These are phyloP conservation scores for Monascus ruber DNA, from an alignment of 2,329 filamentous ascomycete genomes.

Conservation along the genomic window DNA sequence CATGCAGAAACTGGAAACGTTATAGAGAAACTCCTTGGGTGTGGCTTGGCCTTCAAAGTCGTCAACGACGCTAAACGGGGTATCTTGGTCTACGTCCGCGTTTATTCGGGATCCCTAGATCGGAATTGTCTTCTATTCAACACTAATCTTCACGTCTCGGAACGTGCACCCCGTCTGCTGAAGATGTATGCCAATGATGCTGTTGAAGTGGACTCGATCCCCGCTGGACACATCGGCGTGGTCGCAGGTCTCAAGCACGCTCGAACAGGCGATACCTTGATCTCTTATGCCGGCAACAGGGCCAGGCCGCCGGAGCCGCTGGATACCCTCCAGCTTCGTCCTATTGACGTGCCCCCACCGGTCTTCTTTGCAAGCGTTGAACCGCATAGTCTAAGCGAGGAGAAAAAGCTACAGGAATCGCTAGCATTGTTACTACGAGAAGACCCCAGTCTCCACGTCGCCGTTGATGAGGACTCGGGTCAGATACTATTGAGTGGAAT, in stretches of 20 bases:
- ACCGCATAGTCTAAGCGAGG: slow-evolving; percentile 62
- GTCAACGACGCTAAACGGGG: slow-evolving; percentile 78
- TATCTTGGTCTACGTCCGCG: slow-evolving; percentile 79
- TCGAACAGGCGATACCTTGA: slow-evolving; percentile 85
- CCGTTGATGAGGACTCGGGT: slow-evolving; percentile 75
- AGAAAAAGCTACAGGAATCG: slow-evolving; percentile 66
- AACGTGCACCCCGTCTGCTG: slow-evolving; percentile 67
- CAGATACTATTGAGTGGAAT: slow-evolving; percentile 91
- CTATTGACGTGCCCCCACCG: slow-evolving; percentile 80
- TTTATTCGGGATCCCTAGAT: slow-evolving; percentile 73
- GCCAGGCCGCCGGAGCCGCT: slow-evolving; percentile 57
- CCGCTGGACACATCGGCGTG: slow-evolving; percentile 85
- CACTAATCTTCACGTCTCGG: slow-evolving; percentile 67
- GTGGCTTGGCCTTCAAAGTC: slow-evolving; percentile 78
- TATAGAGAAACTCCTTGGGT: slow-evolving; percentile 55
- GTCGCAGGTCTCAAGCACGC: slow-evolving; percentile 81
- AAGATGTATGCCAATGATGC: slow-evolving; percentile 86
- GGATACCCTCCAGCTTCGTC: slow-evolving; percentile 67
- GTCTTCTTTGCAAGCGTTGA: slow-evolving; percentile 97
- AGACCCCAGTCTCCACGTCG: slow-evolving; percentile 83
- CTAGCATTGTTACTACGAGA: slow-evolving; percentile 72
- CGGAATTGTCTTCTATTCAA: slow-evolving; percentile 73
- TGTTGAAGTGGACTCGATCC: slow-evolving; percentile 68
- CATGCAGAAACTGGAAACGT: slow-evolving; percentile 36
- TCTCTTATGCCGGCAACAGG: slow-evolving; percentile 57